Evolutionary conservation across 345 rosid genomes (phyloP).

Genomic region (Aquilaria yunnanensis): DNA sequence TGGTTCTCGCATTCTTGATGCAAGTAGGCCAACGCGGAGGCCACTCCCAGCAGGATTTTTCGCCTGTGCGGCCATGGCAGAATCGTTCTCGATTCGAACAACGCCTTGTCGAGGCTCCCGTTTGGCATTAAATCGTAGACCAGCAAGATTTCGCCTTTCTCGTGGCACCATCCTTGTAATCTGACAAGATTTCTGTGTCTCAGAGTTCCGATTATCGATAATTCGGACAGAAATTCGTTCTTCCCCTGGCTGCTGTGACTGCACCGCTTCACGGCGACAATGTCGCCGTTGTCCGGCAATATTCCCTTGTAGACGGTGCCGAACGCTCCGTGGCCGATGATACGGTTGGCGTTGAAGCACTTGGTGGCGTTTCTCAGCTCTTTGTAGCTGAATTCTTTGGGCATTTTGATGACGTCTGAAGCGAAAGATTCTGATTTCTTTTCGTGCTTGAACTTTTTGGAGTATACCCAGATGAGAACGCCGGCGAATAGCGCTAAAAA

Average conservation of each 20-base stretch:
- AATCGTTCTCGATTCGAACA: constrained; percentile 65
- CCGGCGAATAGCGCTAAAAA: constrained; percentile 77
- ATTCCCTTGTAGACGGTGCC: constrained; percentile 93
- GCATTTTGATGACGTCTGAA: constrained; percentile 74
- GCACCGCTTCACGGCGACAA: constrained; percentile 87
- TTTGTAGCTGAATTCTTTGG: constrained; percentile 81
- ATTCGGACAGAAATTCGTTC: constrained; percentile 75
- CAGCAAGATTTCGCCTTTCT: constrained; percentile 80
- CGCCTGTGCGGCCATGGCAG: constrained; percentile 75
- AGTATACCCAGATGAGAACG: constrained; percentile 62
- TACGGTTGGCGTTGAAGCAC: constrained; percentile 51
- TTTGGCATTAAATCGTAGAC: constrained; percentile 94
- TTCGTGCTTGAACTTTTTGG: constrained; percentile 44
- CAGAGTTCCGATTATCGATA: constrained; percentile 79
- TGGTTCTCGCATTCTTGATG: constrained; percentile 98
- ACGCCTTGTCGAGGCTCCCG: constrained; percentile 89
- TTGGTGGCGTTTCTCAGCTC: constrained; percentile 85
- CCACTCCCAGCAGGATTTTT: constrained; percentile 75
- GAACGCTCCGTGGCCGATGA: constrained; percentile 92
- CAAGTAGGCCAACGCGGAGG: constrained; percentile 87
- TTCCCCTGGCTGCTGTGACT: constrained; percentile 86
- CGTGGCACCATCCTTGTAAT: constrained; percentile 94
- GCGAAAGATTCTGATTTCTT: constrained; percentile 60
- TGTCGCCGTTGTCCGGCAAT: constrained; percentile 56
- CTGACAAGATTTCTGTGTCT: constrained; percentile 89